A percentile compares a stretch with the other conserved stretches of the same genome.
Evolutionary conservation across 2,329 filamentous ascomycete genomes (phyloP).

Genomic region (Cladophialophora chaetospira): DNA sequence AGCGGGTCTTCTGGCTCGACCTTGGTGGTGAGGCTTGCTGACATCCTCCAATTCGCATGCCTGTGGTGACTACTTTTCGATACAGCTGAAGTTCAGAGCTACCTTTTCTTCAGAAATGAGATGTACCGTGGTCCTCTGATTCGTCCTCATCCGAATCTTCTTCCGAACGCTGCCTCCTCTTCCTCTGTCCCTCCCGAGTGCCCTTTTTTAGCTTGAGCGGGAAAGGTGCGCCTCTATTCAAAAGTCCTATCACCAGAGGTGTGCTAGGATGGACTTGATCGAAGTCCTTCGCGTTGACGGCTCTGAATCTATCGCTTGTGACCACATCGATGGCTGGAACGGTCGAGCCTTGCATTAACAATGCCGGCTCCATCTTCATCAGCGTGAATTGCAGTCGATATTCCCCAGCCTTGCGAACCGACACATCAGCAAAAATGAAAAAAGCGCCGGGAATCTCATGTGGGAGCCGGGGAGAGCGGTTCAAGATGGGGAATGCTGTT

Average conservation of each 20-base stretch:
- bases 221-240: slow-evolving; percentile 32
- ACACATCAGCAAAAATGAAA: slow-evolving; percentile 53
- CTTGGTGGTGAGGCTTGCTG: neutral
- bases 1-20: neutral
- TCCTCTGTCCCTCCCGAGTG: slow-evolving; percentile 29
- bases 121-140: slow-evolving; percentile 15
- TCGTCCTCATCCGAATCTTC: slow-evolving; percentile 28
- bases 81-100: neutral
- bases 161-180: slow-evolving; percentile 18
- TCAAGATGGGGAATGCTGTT: slow-evolving; percentile 26
- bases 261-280: slow-evolving; percentile 35
- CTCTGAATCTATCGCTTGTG: slow-evolving; percentile 30
- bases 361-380: slow-evolving; percentile 40
- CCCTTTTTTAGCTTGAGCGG: slow-evolving; percentile 35
- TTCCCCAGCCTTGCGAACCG: slow-evolving; percentile 47
- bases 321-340: slow-evolving; percentile 23
- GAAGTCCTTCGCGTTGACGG: slow-evolving; percentile 36
- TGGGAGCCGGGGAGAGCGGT: slow-evolving; percentile 5
- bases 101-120: neutral
- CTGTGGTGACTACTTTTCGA: neutral
- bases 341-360: slow-evolving; percentile 12
- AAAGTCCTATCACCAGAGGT: slow-evolving; percentile 31
- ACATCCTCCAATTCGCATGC: neutral
- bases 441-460: slow-evolving; percentile 43
- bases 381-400: slow-evolving; percentile 50